Evolutionary conservation across 2,329 filamentous ascomycete genomes (phyloP).

Genomic region (Cordyceps javanica): DNA sequence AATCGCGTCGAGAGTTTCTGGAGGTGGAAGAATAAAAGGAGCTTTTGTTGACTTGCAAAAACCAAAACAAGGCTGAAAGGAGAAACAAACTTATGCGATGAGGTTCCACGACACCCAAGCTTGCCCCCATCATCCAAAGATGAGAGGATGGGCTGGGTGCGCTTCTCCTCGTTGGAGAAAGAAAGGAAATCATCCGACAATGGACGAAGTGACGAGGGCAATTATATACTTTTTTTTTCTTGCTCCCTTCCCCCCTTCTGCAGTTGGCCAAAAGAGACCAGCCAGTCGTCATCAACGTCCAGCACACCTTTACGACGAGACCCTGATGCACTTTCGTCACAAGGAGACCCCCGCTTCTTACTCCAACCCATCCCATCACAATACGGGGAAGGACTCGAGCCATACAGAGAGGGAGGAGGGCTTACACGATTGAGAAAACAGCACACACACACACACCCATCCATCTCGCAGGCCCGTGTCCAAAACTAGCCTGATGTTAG

Average conservation of each 20-base stretch:
- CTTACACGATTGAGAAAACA: too few relatives aligned
- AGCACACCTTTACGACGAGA: too few relatives aligned
- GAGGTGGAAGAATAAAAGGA: background rate
- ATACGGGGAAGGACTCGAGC: background rate
- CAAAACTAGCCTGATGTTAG: too few relatives aligned
- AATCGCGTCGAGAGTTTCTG: background rate
- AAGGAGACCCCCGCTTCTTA: background rate
- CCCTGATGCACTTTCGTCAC: too few relatives aligned
- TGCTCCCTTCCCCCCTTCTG: too few relatives aligned
- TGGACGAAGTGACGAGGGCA: background rate
- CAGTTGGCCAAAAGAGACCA: background rate
- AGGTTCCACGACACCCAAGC: background rate
- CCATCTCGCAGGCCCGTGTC: too few relatives aligned
- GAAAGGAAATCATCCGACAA: background rate
- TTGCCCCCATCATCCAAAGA: background rate
- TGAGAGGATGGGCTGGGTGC: background rate
- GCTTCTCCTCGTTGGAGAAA: slow-evolving; percentile 2
- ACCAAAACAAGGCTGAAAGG: background rate
- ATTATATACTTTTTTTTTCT: slow-evolving; percentile 11
- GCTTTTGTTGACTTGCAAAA: background rate
- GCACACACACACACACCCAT: too few relatives aligned
- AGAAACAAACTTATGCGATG: background rate
- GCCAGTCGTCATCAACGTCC: background rate
- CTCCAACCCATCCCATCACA: background rate
- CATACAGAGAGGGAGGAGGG: background rate